Base-by-base conservation (phyloP, 768 basidiomycete genomes). In the Lyophyllum decastes region DNA sequence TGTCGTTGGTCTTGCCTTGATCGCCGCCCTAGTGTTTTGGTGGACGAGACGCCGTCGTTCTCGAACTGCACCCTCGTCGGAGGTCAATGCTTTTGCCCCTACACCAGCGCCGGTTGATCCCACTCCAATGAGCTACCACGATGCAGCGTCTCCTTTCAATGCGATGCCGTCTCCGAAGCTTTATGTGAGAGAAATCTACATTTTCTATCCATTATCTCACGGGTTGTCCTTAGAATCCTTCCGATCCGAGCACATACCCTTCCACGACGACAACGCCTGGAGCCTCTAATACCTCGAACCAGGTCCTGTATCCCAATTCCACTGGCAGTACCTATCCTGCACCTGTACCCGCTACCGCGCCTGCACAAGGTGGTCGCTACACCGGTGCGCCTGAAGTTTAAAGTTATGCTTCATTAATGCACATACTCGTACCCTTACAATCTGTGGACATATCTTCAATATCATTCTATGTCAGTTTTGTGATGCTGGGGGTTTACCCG, bases 231-330 rank as follows among this genome's bases (percentile, higher is more conserved):
- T 46, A 78, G 73, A 66, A 76, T 52, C 72, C 73, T 41, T 73
- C 75, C 40, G 77, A 80, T 61, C 78, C 78, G 9, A 71, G 70
- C 30, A 80, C 78, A 14, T 80, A 69, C 64, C 77, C 78, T 49
- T 56, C 71, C 25, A 60, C 68, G 17, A 40, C 59, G 27, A 24
- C 50, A 26, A 33, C 38, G 44, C 46, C 61, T 21, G 52, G 52
- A 38, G 41, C 51, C 33, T 60, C 44, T 26, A 60, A 53, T 26
- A 45, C 57, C 30, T 61, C 60, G 38, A 54, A 45, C 30, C 62
- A 57, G 46, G 53, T 25, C 27, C 43, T 66, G 57, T 34, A 60
- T 8, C 55, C 64, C 27, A 66, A 62, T 27, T 57, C 54, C 33
- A 60, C 69, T 26, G 64, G 67, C 22, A 58, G 49, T 49, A 63